Base-by-base conservation (phyloP, 129 eudicot species). In the Artemisia argyi region DNA sequence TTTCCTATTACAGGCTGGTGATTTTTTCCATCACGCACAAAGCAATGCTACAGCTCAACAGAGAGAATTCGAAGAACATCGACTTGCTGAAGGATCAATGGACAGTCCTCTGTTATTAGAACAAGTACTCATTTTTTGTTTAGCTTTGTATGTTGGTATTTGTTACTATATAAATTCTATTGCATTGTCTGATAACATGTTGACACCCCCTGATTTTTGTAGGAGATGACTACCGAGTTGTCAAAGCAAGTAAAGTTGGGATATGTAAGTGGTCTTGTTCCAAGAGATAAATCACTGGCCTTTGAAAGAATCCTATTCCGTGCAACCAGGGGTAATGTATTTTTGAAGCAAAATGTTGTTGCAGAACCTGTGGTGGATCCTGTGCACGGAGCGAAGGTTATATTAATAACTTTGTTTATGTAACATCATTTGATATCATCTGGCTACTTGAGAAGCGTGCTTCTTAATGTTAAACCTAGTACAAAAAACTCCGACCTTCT, bases 61-160 rank as follows among this genome's bases (percentile, higher is more conserved):
- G 66, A 81, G 74, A 80, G 91, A 86, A 71, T 47, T 13, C 20
- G 82, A 79, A 48, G 85, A 77, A 64, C 84, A 73, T 51, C 76
- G 69, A 35, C 73, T 78, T 68, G 83, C 83, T 69, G 94, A 83
- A 62, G 86, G 84, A 81, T 86, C 92, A 42, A 75, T 88, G 59
- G 97, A 92, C 62, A 89, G 91, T 75, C 97, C 97, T 66, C 80
- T 91, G 32, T 74, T 92, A 73, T 54, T 84, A 65, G 97, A 89
- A 73, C 93, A 89, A 78, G 96, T 89, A 86, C 55, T 56, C 9
- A 32, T 63, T 61, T 75, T 11, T 77, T 39, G 46, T 69, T 48
- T 65, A 22, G 24, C 61, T 20, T 20, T 74, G 15, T 48, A 76
- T 22, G 18, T 59, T 54, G 39, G 55, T 61, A 39, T 11, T 2